Percentiles rank a stretch among this genome's conserved stretches.
phyloP scores from a whole-genome alignment of 192 early-diverging fungal species.

The Dissophora ornata region DNA sequence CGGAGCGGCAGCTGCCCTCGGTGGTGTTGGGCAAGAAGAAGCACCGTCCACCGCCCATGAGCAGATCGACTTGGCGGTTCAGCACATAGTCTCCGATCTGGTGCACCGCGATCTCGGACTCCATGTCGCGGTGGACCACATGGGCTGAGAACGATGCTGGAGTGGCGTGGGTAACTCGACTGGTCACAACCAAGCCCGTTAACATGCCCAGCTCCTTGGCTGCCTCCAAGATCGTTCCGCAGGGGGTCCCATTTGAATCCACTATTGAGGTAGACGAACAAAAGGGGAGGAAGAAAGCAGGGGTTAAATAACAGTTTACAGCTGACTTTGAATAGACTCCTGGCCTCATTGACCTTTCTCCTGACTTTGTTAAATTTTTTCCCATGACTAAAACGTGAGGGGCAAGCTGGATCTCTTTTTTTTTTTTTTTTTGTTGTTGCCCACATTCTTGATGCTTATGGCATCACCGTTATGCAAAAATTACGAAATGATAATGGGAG shows the following conservation, averaged over 20 bases:
- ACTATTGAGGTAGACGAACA: conserved; percentile 37
- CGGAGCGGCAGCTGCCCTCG: conserved; percentile 76
- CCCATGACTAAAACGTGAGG: too few relatives aligned
- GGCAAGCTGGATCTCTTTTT: too few relatives aligned
- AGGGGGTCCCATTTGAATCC: conserved; percentile 72
- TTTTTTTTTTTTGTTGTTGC: too few relatives aligned
- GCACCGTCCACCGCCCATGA: conserved; percentile 93
- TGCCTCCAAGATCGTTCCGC: conserved; percentile 94
- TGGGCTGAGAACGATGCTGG: conserved; percentile 87
- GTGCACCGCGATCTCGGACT: conserved; percentile 89
- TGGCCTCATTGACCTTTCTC: too few relatives aligned
- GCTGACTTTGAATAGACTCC: too few relatives aligned
- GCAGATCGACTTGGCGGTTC: conserved; percentile 81
- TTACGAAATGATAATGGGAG: too few relatives aligned
- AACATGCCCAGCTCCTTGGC: conserved; percentile 84
- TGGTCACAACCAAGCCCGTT: conserved; percentile 94
- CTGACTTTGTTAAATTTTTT: too few relatives aligned
- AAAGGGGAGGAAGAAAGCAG: not conserved
- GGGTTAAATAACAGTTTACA: not conserved
- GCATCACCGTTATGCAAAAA: too few relatives aligned
- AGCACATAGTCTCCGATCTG: conserved; percentile 92
- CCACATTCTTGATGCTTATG: too few relatives aligned
- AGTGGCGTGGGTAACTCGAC: conserved; percentile 94
- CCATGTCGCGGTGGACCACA: conserved; percentile 78
- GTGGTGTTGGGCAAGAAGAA: conserved; percentile 81